Base-by-base conservation (phyloP, 2,329 filamentous ascomycete genomes). In the Cladophialophora carrionii region DNA sequence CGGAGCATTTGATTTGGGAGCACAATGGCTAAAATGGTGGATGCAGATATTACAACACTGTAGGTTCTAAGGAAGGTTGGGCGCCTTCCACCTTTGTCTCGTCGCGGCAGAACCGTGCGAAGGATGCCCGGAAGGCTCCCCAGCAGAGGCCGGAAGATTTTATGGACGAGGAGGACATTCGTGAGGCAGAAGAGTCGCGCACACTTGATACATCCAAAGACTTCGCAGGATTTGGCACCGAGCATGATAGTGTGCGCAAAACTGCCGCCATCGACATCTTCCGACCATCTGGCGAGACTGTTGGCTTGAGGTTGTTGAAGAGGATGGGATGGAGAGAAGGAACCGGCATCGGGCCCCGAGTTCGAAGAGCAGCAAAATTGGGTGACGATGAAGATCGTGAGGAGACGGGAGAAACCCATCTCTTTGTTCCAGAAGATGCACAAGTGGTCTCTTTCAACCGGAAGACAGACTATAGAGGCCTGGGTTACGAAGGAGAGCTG, bases 51-150 rank as follows among this genome's bases (percentile, higher is more conserved):
- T 98, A 95, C 80, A 99, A 99, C 76, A 96, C 93, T 4, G 95
- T 98, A 71, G 95, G 95, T 60, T 97, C 94, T 63, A 98, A 98
- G 78, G 94, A 99, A 82, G 95, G 95, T 80, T 99, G 94, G 94
- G 89, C 91, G 0, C 95, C 95, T 1, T 88, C 91, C 24, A 90
- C 91, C 0, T 99, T 98, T 76, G 88, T 96, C 9, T 98, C 94
- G 6, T 97, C 93, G 58, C 90, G 95, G 26, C 81, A 86, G 46
- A 91, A 91, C 73, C 90, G 92, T 62, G 87, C 84, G 69, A 91
- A 90, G 74, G 85, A 90, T 80, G 82, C 81, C n/a, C 83, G 85
- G 62, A 72, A 75, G 56, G 59, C 69, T 68, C 71, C 78, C 1
- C 78, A 84, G 68, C 87, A 90, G 74, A 87, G 88, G 55, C 86